Conservation (phyloP, 768 basidiomycete genomes). For the Piloderma croceum region DNA sequence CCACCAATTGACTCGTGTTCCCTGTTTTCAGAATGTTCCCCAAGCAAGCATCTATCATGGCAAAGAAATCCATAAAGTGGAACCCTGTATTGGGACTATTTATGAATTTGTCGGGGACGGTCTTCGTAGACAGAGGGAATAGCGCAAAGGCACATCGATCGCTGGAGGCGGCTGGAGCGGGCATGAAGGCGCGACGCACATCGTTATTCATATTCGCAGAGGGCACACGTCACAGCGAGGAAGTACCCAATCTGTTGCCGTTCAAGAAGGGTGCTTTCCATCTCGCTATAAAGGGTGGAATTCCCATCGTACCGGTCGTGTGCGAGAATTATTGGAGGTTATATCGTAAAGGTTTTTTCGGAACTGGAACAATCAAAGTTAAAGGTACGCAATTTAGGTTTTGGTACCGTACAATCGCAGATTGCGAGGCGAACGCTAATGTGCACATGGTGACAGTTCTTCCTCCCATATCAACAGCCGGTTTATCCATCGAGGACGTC, state of each 20-base stretch:
- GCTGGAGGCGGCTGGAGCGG: slow-evolving; percentile 68
- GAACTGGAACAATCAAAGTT: slow-evolving; percentile 70
- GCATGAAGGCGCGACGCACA: slow-evolving; percentile 63
- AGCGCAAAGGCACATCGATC: slow-evolving; percentile 67
- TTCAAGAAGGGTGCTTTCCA: slow-evolving; percentile 99
- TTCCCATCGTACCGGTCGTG: slow-evolving; percentile 89
- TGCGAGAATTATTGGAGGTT: slow-evolving; percentile 90
- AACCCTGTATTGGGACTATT: slow-evolving; percentile 82
- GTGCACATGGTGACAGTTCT: slow-evolving; percentile 52
- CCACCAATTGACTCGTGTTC: neutral
- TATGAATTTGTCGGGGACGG: slow-evolving; percentile 82
- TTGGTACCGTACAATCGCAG: no score
- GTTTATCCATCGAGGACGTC: slow-evolving; percentile 67
- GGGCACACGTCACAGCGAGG: slow-evolving; percentile 77
- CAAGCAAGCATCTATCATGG: slow-evolving; percentile 77
- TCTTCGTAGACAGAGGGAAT: slow-evolving; percentile 89
- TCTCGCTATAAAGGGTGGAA: slow-evolving; percentile 82
- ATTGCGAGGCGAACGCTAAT: neutral
- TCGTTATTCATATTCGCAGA: slow-evolving; percentile 96
- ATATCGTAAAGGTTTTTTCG: slow-evolving; percentile 75
- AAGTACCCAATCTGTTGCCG: slow-evolving; percentile 64
- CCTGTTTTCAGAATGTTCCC: slow-evolving; percentile 64
- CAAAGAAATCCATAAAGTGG: slow-evolving; percentile 86
- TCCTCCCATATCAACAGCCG: slow-evolving; percentile 78
- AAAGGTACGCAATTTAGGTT: slow-evolving; percentile 52